Conservation (phyloP, 148 eudicot genomes). For the Limonium bicolor region DNA sequence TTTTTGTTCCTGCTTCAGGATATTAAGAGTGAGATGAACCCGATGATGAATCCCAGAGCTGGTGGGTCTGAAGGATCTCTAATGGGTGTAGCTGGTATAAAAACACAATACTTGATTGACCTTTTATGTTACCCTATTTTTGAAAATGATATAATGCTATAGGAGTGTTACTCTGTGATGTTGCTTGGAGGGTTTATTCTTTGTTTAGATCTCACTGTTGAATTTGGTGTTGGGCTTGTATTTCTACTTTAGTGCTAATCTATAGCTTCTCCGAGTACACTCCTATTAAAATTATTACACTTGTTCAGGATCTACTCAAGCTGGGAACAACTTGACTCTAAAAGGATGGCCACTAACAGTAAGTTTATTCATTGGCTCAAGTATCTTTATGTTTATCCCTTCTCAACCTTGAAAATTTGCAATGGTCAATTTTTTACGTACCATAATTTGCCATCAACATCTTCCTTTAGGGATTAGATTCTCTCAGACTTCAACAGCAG, state of each 20-base stretch:
- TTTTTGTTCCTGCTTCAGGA: slow-evolving; percentile 23
- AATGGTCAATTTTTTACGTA: background rate
- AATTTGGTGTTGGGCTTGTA: too few relatives aligned
- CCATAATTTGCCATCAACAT: slow-evolving; percentile 1
- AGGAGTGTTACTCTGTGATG: too few relatives aligned
- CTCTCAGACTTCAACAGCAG: slow-evolving; percentile 39
- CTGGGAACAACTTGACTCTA: slow-evolving; percentile 55
- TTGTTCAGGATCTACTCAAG: slow-evolving; percentile 56
- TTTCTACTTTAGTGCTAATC: too few relatives aligned
- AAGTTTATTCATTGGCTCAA: slow-evolving; percentile 9
- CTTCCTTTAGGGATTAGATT: slow-evolving; percentile 32
- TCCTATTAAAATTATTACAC: too few relatives aligned
- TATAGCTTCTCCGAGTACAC: too few relatives aligned
- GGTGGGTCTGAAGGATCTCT: slow-evolving; percentile 53
- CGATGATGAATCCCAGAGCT: slow-evolving; percentile 43
- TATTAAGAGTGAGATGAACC: slow-evolving; percentile 44
- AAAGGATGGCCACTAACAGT: slow-evolving; percentile 78
- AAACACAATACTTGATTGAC: too few relatives aligned
- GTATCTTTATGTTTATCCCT: background rate
- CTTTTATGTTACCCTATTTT: too few relatives aligned
- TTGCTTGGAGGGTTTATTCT: too few relatives aligned
- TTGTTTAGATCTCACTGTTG: too few relatives aligned
- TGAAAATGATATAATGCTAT: too few relatives aligned
- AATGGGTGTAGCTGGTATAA: slow-evolving; percentile 60
- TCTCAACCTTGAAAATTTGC: background rate